A percentile compares a stretch with the other conserved stretches of the same genome.
Conservation (phyloP, 495 filamentous ascomycete species). For the Stereocaulon alpinum region DNA sequence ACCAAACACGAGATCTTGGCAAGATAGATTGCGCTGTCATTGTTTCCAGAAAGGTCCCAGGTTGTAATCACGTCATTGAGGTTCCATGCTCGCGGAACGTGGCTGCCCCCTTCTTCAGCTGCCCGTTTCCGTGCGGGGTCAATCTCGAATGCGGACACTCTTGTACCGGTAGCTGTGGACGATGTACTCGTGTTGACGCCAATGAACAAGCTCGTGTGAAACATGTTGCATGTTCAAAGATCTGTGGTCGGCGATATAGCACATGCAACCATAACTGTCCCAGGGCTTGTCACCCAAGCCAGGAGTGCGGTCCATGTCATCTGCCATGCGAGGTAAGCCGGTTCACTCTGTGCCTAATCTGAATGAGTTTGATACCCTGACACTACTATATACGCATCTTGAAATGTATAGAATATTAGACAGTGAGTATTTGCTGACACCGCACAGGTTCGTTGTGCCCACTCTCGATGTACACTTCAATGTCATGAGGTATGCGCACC, state of each 20-base stretch:
- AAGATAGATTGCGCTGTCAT: conserved; percentile 23
- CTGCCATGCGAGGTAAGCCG: conserved; percentile 36
- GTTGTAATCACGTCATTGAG: conserved; percentile 40
- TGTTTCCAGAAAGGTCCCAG: conserved; percentile 28
- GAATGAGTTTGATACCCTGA: too few species aligned
- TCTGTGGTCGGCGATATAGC: conserved; percentile 37
- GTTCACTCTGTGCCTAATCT: not conserved
- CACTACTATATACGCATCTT: too few species aligned
- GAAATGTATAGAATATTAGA: not conserved
- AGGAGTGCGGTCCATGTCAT: conserved; percentile 41
- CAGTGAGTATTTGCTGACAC: not conserved
- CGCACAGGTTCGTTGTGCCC: conserved; percentile 34
- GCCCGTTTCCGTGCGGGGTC: conserved; percentile 6
- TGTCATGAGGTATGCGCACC: conserved; percentile 53
- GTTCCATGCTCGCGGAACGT: conserved; percentile 10
- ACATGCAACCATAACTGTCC: conserved; percentile 45
- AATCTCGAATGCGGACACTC: conserved; percentile 18
- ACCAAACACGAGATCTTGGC: conserved; percentile 25
- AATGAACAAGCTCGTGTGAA: conserved; percentile 21
- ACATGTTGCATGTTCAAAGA: conserved; percentile 35
- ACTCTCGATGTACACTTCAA: conserved; percentile 41
- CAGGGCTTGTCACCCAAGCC: conserved; percentile 36
- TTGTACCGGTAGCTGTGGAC: conserved; percentile 36
- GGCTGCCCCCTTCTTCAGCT: not conserved
- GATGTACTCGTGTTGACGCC: conserved; percentile 29